Evolutionary conservation across 164 flowering plant species (phyloP).

Genomic region (Platanus orientalis): DNA sequence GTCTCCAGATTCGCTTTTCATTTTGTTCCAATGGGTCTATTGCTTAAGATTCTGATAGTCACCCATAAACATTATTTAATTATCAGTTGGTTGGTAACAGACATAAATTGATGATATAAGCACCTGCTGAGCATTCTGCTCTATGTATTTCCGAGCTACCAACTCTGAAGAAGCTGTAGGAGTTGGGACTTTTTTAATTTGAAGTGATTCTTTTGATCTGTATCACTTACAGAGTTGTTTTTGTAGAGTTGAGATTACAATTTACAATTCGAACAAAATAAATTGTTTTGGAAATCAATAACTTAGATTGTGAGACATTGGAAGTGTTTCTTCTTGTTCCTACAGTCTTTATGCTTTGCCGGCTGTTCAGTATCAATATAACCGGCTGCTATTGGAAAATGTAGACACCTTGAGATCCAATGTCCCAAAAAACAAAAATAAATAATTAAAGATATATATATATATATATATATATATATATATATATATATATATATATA

Average conservation of each 20-base stretch:
- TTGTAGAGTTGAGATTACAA: background rate
- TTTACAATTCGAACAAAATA: conserved; percentile 36
- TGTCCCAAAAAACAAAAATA: too few species aligned
- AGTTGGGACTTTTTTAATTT: background rate
- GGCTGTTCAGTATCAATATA: too few species aligned
- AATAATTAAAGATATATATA: too few species aligned
- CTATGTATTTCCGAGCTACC: background rate
- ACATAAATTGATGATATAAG: background rate
- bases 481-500: too few species aligned
- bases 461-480: too few species aligned
- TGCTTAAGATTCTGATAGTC: background rate
- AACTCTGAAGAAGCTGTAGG: background rate
- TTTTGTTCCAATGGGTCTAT: too few species aligned
- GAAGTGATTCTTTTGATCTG: background rate
- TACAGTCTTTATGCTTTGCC: too few species aligned
- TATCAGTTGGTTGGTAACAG: conserved; percentile 23
- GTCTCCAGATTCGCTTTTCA: too few species aligned
- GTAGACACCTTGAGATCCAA: too few species aligned
- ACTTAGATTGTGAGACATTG: conserved; percentile 37
- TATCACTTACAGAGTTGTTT: background rate
- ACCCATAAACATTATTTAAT: conserved; percentile 35
- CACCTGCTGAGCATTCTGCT: background rate
- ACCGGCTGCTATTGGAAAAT: too few species aligned
- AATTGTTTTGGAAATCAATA: conserved; percentile 38
- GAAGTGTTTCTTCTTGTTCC: too few species aligned